Base-by-base conservation (phyloP, 371 early-diverging fungal genomes). In the Synchytrium microbalum region DNA sequence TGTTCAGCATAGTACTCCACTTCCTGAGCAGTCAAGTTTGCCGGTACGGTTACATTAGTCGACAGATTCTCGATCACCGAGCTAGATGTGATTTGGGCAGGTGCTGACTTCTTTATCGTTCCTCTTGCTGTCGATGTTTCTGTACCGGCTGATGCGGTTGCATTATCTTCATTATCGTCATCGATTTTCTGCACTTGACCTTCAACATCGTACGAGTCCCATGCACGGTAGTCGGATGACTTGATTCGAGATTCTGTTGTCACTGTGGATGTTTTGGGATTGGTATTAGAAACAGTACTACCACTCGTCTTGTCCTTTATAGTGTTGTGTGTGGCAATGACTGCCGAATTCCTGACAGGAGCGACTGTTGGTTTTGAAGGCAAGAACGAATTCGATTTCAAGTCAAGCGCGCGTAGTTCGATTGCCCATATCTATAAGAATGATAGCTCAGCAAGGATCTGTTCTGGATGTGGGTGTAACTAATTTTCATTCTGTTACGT, bases 131-230 rank as follows among this genome's bases (percentile, higher is more conserved):
- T n/a, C n/a, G n/a, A n/a, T n/a, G n/a, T n/a, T n/a, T n/a, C n/a
- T n/a, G n/a, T n/a, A n/a, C n/a, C n/a, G n/a, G n/a, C n/a, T n/a
- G n/a, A n/a, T 16, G 59, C 32, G 23, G 60, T 24, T 27, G 1
- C 3, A 13, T 65, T 16, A 3, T 51, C 10, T 5, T 59, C 25
- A 29, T 59, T 52, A 16, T 10, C 31, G n/a, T n/a, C n/a, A 2
- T 69, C 69, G 23, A 69, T 56, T 30, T 38, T 64, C 28, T 65
- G 51, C 1, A 65, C 27, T 33, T 65, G 63, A 10, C 28, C 32
- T 0, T 69, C 69, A 2, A 65, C 66, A 32, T 65, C 54, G 58
- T 65, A 62, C 52, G 52, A 58, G 54, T 69, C 69, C 69, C 69
- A 69, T 5, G 69, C 10, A 2, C 63, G 3, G 62, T 69, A 69